Percentiles rank a stretch among this genome's conserved stretches.
Conservation (phyloP, 228 moss, liverwort and hornwort genomes). For the Sphagnum fallax region DNA sequence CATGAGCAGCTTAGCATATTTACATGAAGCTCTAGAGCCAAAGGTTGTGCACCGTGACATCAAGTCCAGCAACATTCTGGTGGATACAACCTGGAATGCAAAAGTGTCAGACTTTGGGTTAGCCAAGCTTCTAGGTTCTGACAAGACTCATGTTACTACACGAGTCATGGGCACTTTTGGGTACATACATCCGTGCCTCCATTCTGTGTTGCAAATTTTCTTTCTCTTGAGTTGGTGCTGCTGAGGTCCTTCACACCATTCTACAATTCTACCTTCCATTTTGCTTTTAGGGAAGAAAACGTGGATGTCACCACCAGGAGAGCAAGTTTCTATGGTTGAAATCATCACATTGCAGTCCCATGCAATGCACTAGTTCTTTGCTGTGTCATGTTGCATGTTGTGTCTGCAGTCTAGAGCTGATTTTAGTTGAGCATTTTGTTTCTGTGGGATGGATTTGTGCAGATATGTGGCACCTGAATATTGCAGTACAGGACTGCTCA, state of each 20-base stretch:
- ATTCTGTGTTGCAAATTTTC: background rate
- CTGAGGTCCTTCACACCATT: background rate
- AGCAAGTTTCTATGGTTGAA: too few relatives aligned
- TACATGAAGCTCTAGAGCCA: constrained; percentile 97
- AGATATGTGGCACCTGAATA: constrained; percentile 95
- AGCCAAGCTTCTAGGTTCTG: constrained; percentile 84
- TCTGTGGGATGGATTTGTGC: background rate
- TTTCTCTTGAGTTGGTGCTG: background rate
- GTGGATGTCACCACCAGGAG: too few relatives aligned
- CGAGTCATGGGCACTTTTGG: constrained; percentile 99
- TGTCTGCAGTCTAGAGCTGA: too few relatives aligned
- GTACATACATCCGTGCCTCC: constrained; percentile 15
- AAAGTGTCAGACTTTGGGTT: constrained; percentile 94
- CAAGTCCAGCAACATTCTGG: constrained; percentile 88
- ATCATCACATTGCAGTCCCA: too few relatives aligned
- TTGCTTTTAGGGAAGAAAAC: too few relatives aligned
- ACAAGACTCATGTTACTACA: constrained; percentile 92
- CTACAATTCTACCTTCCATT: background rate
- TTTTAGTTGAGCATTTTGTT: too few relatives aligned
- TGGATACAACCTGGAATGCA: constrained; percentile 85
- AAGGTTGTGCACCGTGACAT: constrained; percentile 92
- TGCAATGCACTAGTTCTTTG: too few relatives aligned
- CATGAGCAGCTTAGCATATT: constrained; percentile 66
- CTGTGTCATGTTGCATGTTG: too few relatives aligned
- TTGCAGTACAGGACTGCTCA: constrained; percentile 78